phyloP scores from a whole-genome alignment of 805 yeast genomes.

The Yamadazyma akitaensis region DNA sequence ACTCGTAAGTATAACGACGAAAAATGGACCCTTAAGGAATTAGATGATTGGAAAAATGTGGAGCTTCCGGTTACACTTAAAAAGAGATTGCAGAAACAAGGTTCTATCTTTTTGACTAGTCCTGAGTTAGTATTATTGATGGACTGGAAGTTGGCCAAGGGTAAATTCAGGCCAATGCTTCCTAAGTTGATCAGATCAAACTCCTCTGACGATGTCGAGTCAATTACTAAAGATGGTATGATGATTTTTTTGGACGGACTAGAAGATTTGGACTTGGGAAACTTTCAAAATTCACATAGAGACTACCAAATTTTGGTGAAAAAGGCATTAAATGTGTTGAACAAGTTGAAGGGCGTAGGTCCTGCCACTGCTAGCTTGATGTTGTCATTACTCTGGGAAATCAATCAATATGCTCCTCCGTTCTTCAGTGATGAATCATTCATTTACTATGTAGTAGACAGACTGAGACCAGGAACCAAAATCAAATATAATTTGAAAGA shows the following conservation, averaged over 20 bases:
- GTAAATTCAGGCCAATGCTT: slow-evolving; percentile 44
- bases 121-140: slow-evolving; percentile 38
- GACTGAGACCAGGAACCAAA: slow-evolving; percentile 21
- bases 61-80: slow-evolving; percentile 27
- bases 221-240: slow-evolving; percentile 27
- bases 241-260: slow-evolving; percentile 9
- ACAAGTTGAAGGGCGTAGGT: slow-evolving; percentile 45
- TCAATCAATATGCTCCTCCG: slow-evolving; percentile 30
- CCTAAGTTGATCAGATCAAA: slow-evolving; percentile 41
- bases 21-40: slow-evolving; percentile 26
- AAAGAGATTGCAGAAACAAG: slow-evolving; percentile 19
- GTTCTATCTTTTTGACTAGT: slow-evolving; percentile 30
- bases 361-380: slow-evolving; percentile 50
- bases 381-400: slow-evolving; percentile 28
- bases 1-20: slow-evolving; percentile 24
- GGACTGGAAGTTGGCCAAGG: slow-evolving; percentile 49
- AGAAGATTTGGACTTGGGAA: not conserved
- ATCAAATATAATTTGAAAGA: slow-evolving; percentile 43
- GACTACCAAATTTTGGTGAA: slow-evolving; percentile 21
- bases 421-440: slow-evolving; percentile 51
- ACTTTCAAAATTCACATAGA: not conserved
- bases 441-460: slow-evolving; percentile 29
- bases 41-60: slow-evolving; percentile 36
- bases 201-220: slow-evolving; percentile 24
- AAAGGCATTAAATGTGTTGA: slow-evolving; percentile 25